These are phyloP conservation scores for Chlorella sorokiniana DNA, from an alignment of 139 green algal species.

Conservation along the genomic window DNA sequence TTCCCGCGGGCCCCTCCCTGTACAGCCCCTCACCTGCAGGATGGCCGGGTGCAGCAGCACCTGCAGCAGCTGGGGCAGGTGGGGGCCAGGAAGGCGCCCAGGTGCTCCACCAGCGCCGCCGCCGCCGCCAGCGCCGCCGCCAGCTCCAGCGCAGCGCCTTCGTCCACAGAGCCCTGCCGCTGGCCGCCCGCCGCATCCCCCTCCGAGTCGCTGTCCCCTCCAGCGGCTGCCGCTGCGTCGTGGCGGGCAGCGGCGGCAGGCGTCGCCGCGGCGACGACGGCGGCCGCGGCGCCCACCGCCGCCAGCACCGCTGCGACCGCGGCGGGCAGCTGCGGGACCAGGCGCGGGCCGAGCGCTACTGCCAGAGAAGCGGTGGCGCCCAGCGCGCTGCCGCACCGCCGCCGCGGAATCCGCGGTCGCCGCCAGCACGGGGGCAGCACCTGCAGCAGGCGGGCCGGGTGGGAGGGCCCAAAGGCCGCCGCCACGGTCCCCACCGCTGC, in stretches of 20 bases:
- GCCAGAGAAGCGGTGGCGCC: conserved; percentile 43
- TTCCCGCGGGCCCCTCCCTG: too few species aligned
- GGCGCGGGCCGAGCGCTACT: conserved; percentile 43
- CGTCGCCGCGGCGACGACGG: conserved; percentile 23
- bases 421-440: conserved; percentile 30
- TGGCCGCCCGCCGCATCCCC: neutral
- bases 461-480: conserved; percentile 33
- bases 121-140: conserved; percentile 67
- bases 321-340: conserved; percentile 68
- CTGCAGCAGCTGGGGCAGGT: conserved; percentile 63
- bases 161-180: neutral
- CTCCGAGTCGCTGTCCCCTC: neutral
- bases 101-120: conserved; percentile 55
- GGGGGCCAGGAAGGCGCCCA: conserved; percentile 74
- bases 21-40: neutral
- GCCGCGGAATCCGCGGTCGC: conserved; percentile 19
- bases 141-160: conserved; percentile 42
- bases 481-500: conserved; percentile 48
- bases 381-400: conserved; percentile 59
- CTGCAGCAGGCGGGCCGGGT: conserved; percentile 31
- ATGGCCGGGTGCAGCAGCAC: conserved; percentile 62
- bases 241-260: neutral
- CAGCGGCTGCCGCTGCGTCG: neutral
- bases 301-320: conserved; percentile 50
- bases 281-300: conserved; percentile 40